These are phyloP conservation scores for Phytopythium helicoides DNA, from an alignment of 352 stramenopile genomes.

Conservation along the genomic window DNA sequence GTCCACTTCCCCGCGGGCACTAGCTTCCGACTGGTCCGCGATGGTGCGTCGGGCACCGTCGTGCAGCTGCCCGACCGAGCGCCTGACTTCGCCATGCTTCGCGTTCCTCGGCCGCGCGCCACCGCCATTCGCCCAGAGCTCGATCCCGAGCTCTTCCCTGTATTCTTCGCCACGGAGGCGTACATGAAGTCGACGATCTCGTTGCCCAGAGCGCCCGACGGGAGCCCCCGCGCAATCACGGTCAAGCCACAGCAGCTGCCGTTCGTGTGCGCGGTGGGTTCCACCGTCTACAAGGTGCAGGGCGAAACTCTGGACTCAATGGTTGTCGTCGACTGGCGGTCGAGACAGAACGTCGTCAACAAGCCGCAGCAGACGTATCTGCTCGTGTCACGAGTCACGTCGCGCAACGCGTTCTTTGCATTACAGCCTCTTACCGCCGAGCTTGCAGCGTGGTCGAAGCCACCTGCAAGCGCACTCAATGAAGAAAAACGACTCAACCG, in stretches of 20 bases:
- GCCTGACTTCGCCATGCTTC: slow-evolving; percentile 1
- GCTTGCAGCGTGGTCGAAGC: slow-evolving; percentile 6
- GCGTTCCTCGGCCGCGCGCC: not conserved
- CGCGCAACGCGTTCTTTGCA: not conserved
- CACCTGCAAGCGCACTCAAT: slow-evolving; percentile 3
- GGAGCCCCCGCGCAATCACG: slow-evolving; percentile 6
- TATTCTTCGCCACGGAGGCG: slow-evolving; percentile 7
- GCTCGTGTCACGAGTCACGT: slow-evolving; percentile 8
- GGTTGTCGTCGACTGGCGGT: slow-evolving; percentile 10
- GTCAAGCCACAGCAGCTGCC: slow-evolving; percentile 8
- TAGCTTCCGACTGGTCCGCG: slow-evolving; percentile 5
- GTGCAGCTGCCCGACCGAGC: not conserved
- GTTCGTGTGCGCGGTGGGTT: slow-evolving; percentile 9
- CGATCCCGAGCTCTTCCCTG: slow-evolving; percentile 7
- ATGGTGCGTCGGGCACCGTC: not conserved
- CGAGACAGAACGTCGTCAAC: not conserved
- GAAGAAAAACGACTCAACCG: slow-evolving; percentile 9
- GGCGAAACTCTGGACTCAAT: slow-evolving; percentile 14
- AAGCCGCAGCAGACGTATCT: slow-evolving; percentile 12
- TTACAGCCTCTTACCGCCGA: not conserved
- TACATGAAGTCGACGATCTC: not conserved
- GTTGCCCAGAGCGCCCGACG: slow-evolving; percentile 1
- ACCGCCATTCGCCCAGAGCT: not conserved
- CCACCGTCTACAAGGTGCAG: slow-evolving; percentile 18
- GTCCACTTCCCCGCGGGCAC: slow-evolving; percentile 7